A percentile compares a stretch with the other conserved stretches of the same genome.
These are phyloP conservation scores for Dacryopinax spathularia DNA, from an alignment of 768 basidiomycete species.

Conservation along the genomic window DNA sequence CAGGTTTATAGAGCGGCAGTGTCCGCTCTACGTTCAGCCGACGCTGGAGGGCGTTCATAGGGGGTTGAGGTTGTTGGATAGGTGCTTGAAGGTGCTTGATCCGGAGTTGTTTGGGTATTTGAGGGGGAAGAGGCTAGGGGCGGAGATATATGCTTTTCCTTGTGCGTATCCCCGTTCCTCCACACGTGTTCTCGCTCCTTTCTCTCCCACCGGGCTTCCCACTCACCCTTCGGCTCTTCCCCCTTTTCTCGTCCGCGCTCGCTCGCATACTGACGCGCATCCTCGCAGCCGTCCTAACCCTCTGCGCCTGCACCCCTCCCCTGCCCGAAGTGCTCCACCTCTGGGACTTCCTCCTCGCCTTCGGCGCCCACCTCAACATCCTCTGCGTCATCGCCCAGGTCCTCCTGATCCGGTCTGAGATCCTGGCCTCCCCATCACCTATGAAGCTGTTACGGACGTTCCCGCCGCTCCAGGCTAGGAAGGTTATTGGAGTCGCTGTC, in stretches of 20 bases:
- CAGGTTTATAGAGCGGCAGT: conserved; percentile 86
- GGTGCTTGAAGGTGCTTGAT: conserved; percentile 84
- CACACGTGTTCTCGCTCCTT: background rate
- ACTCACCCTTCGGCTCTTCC: background rate
- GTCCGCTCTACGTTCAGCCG: conserved; percentile 93
- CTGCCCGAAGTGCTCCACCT: conserved; percentile 85
- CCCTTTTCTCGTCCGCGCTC: background rate
- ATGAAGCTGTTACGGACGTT: conserved; percentile 91
- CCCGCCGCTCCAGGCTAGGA: conserved; percentile 74
- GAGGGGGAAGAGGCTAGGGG: conserved; percentile 78
- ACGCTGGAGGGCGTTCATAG: conserved; percentile 91
- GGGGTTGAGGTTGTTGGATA: conserved; percentile 87
- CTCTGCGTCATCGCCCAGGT: conserved; percentile 94
- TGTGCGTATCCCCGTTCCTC: conserved; percentile 39
- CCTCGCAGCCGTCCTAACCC: conserved; percentile 65
- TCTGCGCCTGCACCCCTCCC: conserved; percentile 94
- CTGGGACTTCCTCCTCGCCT: conserved; percentile 96
- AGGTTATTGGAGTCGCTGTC: conserved; percentile 84
- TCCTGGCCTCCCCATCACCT: conserved; percentile 79
- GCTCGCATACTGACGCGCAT: background rate
- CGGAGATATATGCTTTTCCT: conserved; percentile 95
- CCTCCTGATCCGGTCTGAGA: conserved; percentile 72
- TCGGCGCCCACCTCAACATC: conserved; percentile 92
- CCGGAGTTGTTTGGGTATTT: conserved; percentile 69
- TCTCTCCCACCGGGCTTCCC: background rate